phyloP scores from a whole-genome alignment of 139 green algal genomes.

The Pleodorina starrii region DNA sequence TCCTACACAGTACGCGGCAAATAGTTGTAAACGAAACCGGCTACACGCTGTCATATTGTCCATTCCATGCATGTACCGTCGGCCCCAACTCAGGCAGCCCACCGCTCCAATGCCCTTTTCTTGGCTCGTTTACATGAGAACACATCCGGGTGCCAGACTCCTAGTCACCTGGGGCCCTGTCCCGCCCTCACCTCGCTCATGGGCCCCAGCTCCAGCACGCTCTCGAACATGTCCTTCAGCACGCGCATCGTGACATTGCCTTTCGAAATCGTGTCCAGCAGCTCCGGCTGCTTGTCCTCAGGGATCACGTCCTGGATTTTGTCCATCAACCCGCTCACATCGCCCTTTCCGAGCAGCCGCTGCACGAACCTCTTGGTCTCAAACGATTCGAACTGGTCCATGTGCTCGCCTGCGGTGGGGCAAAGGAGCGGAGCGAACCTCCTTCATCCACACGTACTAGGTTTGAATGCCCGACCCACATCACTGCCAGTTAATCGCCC shows the following conservation, averaged over 20 bases:
- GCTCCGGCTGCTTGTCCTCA: conserved; percentile 90
- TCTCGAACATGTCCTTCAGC: conserved; percentile 97
- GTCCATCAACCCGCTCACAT: conserved; percentile 95
- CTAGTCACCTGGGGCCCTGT: no score
- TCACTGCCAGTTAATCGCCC: no score
- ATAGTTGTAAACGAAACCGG: no score
- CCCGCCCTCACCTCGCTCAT: conserved; percentile 82
- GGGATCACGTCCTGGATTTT: conserved; percentile 93
- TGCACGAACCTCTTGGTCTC: conserved; percentile 96
- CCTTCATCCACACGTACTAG: no score
- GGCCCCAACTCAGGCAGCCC: no score
- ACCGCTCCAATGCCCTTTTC: no score
- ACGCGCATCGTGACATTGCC: conserved; percentile 96
- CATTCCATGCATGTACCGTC: no score
- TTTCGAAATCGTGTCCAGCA: conserved; percentile 93
- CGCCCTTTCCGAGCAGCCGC: conserved; percentile 93
- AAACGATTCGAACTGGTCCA: conserved; percentile 99
- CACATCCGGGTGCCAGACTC: no score
- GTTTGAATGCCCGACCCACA: no score
- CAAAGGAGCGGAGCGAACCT: neutral
- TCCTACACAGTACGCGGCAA: no score
- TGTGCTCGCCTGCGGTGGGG: conserved; percentile 89
- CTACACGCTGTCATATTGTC: no score
- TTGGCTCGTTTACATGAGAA: no score
- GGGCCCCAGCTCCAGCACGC: conserved; percentile 96